Conservation (phyloP, 352 stramenopile genomes). For the Phytophthora pinifolia region DNA sequence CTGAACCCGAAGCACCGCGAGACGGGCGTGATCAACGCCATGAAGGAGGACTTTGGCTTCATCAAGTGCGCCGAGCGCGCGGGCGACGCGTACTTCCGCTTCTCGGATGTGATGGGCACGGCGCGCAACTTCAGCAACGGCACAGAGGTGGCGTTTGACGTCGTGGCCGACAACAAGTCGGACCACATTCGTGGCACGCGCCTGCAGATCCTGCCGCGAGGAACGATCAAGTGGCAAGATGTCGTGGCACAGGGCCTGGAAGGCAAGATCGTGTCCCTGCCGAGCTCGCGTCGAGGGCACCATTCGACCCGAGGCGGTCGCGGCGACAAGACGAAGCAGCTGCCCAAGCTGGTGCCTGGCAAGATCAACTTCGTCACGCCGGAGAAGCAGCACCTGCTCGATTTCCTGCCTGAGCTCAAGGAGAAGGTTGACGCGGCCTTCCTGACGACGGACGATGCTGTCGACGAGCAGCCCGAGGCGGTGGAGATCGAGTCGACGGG, state of each 20-base stretch:
- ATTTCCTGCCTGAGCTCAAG: conserved; percentile 65
- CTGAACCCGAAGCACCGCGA: conserved; percentile 72
- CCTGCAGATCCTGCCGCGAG: conserved; percentile 54
- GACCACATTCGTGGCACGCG: conserved; percentile 64
- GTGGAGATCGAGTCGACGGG: conserved; percentile 9
- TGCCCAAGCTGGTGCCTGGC: conserved; percentile 39
- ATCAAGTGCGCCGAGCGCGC: conserved; percentile 77
- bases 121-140: conserved; percentile 47
- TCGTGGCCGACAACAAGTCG: conserved; percentile 45
- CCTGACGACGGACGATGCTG: conserved; percentile 19
- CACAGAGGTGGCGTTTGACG: conserved; percentile 75
- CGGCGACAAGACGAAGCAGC: conserved; percentile 32
- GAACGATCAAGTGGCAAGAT: conserved; percentile 68
- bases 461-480: conserved; percentile 10
- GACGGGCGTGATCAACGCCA: conserved; percentile 58
- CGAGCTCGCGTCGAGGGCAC: conserved; percentile 32
- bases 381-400: conserved; percentile 48
- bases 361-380: conserved; percentile 43
- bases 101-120: conserved; percentile 71
- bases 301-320: conserved; percentile 29
- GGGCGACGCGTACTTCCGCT: conserved; percentile 74
- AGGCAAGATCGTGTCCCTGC: conserved; percentile 47
- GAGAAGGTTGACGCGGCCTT: conserved; percentile 57
- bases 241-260: conserved; percentile 39
- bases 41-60: conserved; percentile 85